Base-by-base conservation (phyloP, 495 filamentous ascomycete species). In the Penicillium dipodomyicola region DNA sequence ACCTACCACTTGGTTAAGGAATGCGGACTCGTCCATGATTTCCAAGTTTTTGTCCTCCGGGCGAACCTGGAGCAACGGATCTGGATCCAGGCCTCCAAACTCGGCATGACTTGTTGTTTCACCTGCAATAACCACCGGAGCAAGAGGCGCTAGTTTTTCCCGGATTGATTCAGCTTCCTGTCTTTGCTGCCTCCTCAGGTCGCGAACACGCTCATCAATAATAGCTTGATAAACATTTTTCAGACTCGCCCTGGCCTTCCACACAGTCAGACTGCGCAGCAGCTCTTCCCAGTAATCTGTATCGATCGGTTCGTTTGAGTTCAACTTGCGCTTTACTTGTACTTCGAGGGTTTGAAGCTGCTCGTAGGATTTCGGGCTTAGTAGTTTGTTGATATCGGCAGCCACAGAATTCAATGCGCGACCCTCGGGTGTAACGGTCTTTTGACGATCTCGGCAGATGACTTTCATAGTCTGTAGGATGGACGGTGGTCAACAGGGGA, bases 221-320 rank as follows among this genome's bases (percentile, higher is more conserved):
- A 97, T 87, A 5, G 82, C 83, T 54, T 90, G 84, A 58, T 87
- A 94, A 9, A 97, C 84, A 43, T 84, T 85, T 71, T 87, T 87
- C 33, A 98, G 73, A 63, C 88, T 90, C 2, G 93, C 91, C 65
- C 89, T 91, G 5, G 93, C 90, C 72, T 97, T 97, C 84, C 88
- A 96, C 4, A 96, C 85, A 14, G 86, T 77, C 40, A 98, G 74
- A 65, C 87, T 96, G 59, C 86, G 84, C 46, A 97, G 78, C 3
- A 98, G 80, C 64, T 95, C 89, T 61, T 96, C 91, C 94, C 94
- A 98, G 70, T 97, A 98, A 69, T 98, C 94, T 4, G 87, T 90
- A 75, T 98, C 95, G 65, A 97, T 91, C 10, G 89, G 87, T 67
- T 97, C 92, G 60, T 96, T 86, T 12, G 90, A 94, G 41, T 86